phyloP scores from a whole-genome alignment of 345 rosid species.

The Aquilaria malaccensis region DNA sequence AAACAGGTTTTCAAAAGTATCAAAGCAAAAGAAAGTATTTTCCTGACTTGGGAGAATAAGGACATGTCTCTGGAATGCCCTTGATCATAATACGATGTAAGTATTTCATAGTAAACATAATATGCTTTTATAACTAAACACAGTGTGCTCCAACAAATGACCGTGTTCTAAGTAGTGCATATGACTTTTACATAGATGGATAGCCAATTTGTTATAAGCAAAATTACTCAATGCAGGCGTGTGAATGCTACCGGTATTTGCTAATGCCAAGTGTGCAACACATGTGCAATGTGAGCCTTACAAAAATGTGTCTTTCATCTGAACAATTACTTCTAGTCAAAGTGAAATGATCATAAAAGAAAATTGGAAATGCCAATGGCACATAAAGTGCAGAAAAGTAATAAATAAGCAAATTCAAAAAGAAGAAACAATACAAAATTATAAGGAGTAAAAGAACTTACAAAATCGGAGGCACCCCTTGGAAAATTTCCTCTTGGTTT shows the following conservation, averaged over 20 bases:
- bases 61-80: conserved; percentile 31
- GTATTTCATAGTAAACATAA: conserved; percentile 21
- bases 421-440: conserved; percentile 2
- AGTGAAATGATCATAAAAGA: conserved; percentile 22
- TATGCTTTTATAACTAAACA: conserved; percentile 29
- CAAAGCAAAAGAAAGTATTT: conserved; percentile 12
- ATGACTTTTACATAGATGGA: conserved; percentile 93
- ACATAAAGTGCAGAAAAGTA: background rate
- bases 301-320: conserved; percentile 48
- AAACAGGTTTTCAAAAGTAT: background rate
- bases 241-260: conserved; percentile 94
- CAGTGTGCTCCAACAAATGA: conserved; percentile 32
- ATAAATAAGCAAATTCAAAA: background rate
- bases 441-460: conserved; percentile 24
- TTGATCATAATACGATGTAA: conserved; percentile 26
- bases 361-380: conserved; percentile 6
- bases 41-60: conserved; percentile 19
- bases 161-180: conserved; percentile 81
- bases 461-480: conserved; percentile 38
- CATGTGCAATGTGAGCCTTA: conserved; percentile 87
- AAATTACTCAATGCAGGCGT: conserved; percentile 84
- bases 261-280: conserved; percentile 92
- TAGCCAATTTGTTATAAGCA: conserved; percentile 83
- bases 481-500: conserved; percentile 39
- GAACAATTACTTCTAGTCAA: conserved; percentile 32